A percentile compares a stretch with the other conserved stretches of the same genome.
phyloP scores from a whole-genome alignment of 805 yeast genomes.

The Spathaspora girioi region DNA sequence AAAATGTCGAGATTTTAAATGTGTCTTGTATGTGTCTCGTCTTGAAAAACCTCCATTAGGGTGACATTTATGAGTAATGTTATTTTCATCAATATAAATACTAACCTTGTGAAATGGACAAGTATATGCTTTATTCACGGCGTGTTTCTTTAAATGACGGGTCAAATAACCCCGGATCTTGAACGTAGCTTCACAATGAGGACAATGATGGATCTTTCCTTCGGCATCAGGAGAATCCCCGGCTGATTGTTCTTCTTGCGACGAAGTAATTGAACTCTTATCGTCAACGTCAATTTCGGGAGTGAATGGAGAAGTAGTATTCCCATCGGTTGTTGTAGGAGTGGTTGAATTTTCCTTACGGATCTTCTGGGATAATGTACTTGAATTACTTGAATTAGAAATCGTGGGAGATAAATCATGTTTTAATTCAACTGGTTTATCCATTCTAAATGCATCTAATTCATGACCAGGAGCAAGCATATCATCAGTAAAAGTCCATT shows the following conservation, averaged over 20 bases:
- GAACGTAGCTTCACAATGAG: slow-evolving; percentile 46
- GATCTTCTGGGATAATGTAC: slow-evolving; percentile 16
- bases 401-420: slow-evolving; percentile 31
- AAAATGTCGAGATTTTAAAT: slow-evolving; percentile 54
- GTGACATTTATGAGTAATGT: slow-evolving; percentile 46
- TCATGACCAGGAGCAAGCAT: slow-evolving; percentile 18
- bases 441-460: slow-evolving; percentile 24
- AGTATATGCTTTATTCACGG: slow-evolving; percentile 45
- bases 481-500: slow-evolving; percentile 53
- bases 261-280: slow-evolving; percentile 6
- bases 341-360: slow-evolving; percentile 10
- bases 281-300: slow-evolving; percentile 11
- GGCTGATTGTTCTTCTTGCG: slow-evolving; percentile 10
- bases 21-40: slow-evolving; percentile 58
- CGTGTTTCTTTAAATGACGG: slow-evolving; percentile 53
- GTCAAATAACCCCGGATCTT: slow-evolving; percentile 53
- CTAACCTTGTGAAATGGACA: slow-evolving; percentile 49
- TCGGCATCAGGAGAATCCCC: slow-evolving; percentile 14
- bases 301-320: slow-evolving; percentile 25
- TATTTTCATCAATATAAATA: slow-evolving; percentile 35
- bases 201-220: slow-evolving; percentile 36
- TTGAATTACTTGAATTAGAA: slow-evolving; percentile 34
- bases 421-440: background rate
- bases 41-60: slow-evolving; percentile 58
- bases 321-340: slow-evolving; percentile 23